Evolutionary conservation across 805 yeast genomes (phyloP).

Genomic region (Scheffersomyces ergatensis): DNA sequence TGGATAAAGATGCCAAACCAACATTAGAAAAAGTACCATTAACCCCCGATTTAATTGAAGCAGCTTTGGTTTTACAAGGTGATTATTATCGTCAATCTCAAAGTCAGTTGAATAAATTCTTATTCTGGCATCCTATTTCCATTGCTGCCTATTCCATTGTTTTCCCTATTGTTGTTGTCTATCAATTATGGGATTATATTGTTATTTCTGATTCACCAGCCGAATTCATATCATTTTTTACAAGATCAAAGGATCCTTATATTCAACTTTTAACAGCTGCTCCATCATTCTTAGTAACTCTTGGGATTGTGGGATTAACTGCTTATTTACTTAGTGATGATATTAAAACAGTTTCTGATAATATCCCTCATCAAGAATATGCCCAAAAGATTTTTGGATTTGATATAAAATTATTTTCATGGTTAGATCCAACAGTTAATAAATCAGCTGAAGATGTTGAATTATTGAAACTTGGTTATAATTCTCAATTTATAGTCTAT

Average conservation of each 20-base stretch:
- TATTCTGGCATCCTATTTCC: conserved; percentile 48
- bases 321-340: conserved; percentile 44
- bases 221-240: conserved; percentile 24
- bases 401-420: conserved; percentile 49
- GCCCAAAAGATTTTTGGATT: conserved; percentile 45
- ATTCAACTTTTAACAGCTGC: conserved; percentile 23
- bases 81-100: conserved; percentile 55
- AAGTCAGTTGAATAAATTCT: conserved; percentile 40
- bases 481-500: conserved; percentile 57
- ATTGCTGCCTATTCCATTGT: conserved; percentile 20
- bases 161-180: conserved; percentile 15
- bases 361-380: conserved; percentile 20
- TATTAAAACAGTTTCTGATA: conserved; percentile 36
- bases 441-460: conserved; percentile 16
- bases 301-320: conserved; percentile 38
- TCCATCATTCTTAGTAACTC: conserved; percentile 38
- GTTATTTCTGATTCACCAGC: conserved; percentile 25
- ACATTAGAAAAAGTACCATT: conserved; percentile 49
- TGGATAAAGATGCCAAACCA: conserved; percentile 51
- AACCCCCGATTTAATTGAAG: conserved; percentile 57
- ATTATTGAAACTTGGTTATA: conserved; percentile 37
- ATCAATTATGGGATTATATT: conserved; percentile 26
- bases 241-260: conserved; percentile 21
- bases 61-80: conserved; percentile 60
- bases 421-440: conserved; percentile 16